Conservation (phyloP, 352 stramenopile species). For the Phytophthora podocarpi region DNA sequence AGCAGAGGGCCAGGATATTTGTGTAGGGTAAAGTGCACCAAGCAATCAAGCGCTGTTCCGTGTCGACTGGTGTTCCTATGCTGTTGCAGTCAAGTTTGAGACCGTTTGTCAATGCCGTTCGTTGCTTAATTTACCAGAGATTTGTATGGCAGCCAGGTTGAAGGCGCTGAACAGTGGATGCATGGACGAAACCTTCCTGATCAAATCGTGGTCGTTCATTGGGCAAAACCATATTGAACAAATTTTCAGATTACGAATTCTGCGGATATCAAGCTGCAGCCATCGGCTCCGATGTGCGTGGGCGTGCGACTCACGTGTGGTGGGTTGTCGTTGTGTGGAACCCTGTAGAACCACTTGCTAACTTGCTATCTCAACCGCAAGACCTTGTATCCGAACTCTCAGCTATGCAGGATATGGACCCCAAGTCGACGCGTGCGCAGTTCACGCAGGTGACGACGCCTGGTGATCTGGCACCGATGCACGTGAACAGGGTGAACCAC, state of each 20-base stretch:
- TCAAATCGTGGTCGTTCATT: neutral
- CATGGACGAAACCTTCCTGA: slow-evolving; percentile 1
- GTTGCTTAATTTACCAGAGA: neutral
- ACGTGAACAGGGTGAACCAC: slow-evolving; percentile 25
- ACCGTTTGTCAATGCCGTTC: slow-evolving; percentile 6
- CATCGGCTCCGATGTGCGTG: slow-evolving; percentile 2
- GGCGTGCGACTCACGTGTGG: slow-evolving; percentile 8
- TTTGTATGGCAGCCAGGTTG: slow-evolving; percentile 12
- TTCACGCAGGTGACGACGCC: slow-evolving; percentile 33
- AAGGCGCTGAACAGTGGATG: slow-evolving; percentile 16
- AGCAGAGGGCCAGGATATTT: neutral
- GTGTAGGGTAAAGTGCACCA: slow-evolving; percentile 15
- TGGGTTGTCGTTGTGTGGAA: slow-evolving; percentile 9
- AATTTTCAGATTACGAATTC: slow-evolving; percentile 21
- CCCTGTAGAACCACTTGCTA: slow-evolving; percentile 13
- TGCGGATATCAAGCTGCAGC: slow-evolving; percentile 14
- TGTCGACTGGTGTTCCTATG: no score
- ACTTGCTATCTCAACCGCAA: slow-evolving; percentile 9
- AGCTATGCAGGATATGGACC: slow-evolving; percentile 30
- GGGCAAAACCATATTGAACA: neutral
- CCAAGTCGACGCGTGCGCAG: slow-evolving; percentile 31
- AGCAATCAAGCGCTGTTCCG: slow-evolving; percentile 6
- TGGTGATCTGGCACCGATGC: slow-evolving; percentile 2
- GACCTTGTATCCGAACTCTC: slow-evolving; percentile 1
- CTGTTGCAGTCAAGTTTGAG: neutral